phyloP scores from a whole-genome alignment of 139 green algal species.

The Chlamydomonas urium region DNA sequence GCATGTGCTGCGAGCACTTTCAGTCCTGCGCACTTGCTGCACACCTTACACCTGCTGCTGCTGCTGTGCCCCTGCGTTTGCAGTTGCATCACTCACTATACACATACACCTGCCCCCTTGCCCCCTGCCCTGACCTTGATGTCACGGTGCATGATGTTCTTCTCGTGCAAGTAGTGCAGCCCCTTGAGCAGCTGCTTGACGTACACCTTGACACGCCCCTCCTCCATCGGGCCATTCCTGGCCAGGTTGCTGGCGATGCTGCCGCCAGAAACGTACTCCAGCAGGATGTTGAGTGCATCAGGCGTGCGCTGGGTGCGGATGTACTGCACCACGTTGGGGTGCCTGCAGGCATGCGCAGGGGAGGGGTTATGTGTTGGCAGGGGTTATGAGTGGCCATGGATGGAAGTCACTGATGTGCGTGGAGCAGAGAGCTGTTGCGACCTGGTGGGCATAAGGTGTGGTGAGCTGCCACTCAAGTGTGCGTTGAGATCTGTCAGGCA shows the following conservation, averaged over 20 bases:
- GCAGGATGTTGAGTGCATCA: slow-evolving; percentile 90
- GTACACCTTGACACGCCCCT: slow-evolving; percentile 69
- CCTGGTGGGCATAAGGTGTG: too few species aligned
- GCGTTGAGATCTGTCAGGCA: too few species aligned
- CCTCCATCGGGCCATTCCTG: slow-evolving; percentile 60
- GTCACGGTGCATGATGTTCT: slow-evolving; percentile 12
- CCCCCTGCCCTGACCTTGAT: slow-evolving; percentile 4
- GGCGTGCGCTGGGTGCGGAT: slow-evolving; percentile 73
- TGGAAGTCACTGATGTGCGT: too few species aligned
- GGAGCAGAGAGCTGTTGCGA: too few species aligned
- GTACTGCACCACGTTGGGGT: slow-evolving; percentile 90
- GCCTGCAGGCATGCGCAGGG: too few species aligned
- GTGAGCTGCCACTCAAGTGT: too few species aligned
- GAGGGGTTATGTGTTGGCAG: background rate
- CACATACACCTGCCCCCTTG: too few species aligned
- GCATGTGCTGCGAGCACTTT: too few species aligned
- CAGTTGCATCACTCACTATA: too few species aligned
- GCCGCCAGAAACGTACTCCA: slow-evolving; percentile 93
- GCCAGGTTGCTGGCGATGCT: slow-evolving; percentile 82
- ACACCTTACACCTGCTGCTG: too few species aligned
- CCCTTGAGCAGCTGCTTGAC: slow-evolving; percentile 74
- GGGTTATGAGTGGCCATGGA: background rate
- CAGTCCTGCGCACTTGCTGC: too few species aligned
- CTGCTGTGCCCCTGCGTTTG: too few species aligned
- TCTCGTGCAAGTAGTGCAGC: slow-evolving; percentile 87